Evolutionary conservation across 176 grass and related monocot species (phyloP), one percentile per base, ranked within the genome.

Genomic region (Zoysia japonica): DNA sequence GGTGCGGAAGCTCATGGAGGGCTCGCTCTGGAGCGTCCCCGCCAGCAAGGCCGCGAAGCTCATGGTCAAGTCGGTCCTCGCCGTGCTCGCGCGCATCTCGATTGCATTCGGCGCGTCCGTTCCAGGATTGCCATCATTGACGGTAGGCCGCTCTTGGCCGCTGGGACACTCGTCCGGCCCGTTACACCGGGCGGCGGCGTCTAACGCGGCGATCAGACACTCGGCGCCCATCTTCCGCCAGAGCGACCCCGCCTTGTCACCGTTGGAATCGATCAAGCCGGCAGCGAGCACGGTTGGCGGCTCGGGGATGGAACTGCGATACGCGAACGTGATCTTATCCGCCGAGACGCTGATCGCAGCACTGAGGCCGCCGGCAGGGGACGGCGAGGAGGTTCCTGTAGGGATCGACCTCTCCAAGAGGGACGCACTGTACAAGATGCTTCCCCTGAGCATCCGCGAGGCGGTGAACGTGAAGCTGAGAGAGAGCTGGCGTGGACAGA

Each of bases 361-460:
- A 5, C 92, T 82, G 49, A 70, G 68, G 74, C 80, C 78, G 69
- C 67, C 78, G 17, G 75, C 64, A 40, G 61, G 56, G 14, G 68
- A 72, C 70, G 53, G 28, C 15, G 35, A 77, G 36, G 68, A 65
- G 44, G 53, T 68, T 54, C 68, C 17, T 2, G 80, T 79, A 4
- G 83, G 86, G 17, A 82, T 85, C 7, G 95, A 77, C 37, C 79
- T 86, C 41, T 75, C 85, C 16, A 83, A 20, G 73, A 90, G 95
- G 70, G 92, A 88, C 66, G 92, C 83, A 61, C 74, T 98, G 28
- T 92, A 98, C 62, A 78, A 85, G 84, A 88, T 92, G 89, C 76
- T 97, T 40, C 95, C 95, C 16, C 28, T 84, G 65, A 78, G 77
- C 68, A 88, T 97, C 68, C 92, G 89, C 13, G 35, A 55, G 3